Base-by-base conservation (phyloP, 495 filamentous ascomycete genomes). In the Penicillium roqueforti region DNA sequence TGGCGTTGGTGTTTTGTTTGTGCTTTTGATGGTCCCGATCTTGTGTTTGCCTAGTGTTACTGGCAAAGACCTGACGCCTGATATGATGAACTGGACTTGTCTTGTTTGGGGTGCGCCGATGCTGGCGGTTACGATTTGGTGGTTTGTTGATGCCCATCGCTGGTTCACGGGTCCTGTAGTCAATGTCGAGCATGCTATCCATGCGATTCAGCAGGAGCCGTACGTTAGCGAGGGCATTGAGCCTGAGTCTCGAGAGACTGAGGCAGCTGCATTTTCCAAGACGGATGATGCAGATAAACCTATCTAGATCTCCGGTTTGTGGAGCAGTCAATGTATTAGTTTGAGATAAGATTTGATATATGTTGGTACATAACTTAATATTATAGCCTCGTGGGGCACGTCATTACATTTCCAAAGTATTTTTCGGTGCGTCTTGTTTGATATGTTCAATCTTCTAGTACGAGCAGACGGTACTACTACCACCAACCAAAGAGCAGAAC, bases 111-210 rank as follows among this genome's bases (percentile, higher is more conserved):
- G 85, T n/a, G 83, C 62, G 14, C 83, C 83, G 11, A 87, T 86
- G 83, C 34, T 83, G 8, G 67, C 76, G 4, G 77, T 87, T 9
- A 61, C 77, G 5, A 67, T 88, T 43, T 90, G 87, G 85, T 91
- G 86, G 79, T 67, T 85, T 58, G 72, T 89, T 29, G 81, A 81
- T 63, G 87, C 87, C 4, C 76, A 73, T 20, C 83, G 82, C 56
- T 90, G 87, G 87, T 91, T 91, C 68, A 87, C 82, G 55, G 87
- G 87, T 0, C 87, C 87, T 0, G 86, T 86, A 68, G 76, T 81
- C 26, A 78, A 78, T 65, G 63, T 76, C 9, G 71, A 76, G 56
- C 75, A 78, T 72, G 66, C 67, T 3, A 70, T 73, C 44, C 63
- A 68, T 57, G 28, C 29, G 20, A 34, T 55, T 16, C 44, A 61